Percentiles rank a stretch among this genome's conserved stretches.
Conservation (phyloP, 108 stramenopile species). For the Pseudonitzschia multiseries region DNA sequence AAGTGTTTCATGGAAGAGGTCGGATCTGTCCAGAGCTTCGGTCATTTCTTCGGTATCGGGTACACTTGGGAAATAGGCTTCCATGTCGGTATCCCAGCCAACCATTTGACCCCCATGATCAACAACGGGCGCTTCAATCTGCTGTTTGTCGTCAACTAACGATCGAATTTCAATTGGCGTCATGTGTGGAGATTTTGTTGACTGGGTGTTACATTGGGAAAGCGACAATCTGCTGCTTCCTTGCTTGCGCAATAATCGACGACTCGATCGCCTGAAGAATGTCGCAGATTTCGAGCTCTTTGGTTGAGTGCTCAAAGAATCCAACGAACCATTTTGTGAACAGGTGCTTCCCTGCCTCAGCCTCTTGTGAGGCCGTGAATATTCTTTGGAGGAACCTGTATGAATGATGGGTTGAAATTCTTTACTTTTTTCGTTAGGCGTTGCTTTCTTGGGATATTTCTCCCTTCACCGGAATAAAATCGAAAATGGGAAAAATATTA, state of each 20-base stretch:
- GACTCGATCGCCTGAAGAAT: slow-evolving; percentile 3
- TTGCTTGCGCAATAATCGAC: slow-evolving; percentile 8
- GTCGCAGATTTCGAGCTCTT: slow-evolving; percentile 1
- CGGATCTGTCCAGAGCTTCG: slow-evolving; percentile 21
- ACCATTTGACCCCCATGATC: slow-evolving; percentile 18
- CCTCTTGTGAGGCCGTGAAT: neutral
- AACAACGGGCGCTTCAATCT: neutral
- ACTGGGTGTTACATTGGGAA: neutral
- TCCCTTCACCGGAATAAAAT: slow-evolving; percentile 9
- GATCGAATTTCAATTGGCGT: slow-evolving; percentile 13
- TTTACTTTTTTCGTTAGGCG: neutral
- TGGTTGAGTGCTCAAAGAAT: slow-evolving; percentile 6
- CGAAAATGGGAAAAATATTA: slow-evolving; percentile 6
- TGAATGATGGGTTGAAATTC: neutral
- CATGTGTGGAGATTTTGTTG: slow-evolving; percentile 2
- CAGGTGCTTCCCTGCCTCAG: neutral
- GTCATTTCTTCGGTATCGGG: slow-evolving; percentile 37
- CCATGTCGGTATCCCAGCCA: slow-evolving; percentile 23
- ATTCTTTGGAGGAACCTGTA: neutral
- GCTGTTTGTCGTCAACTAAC: slow-evolving; percentile 4
- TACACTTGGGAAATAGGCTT: slow-evolving; percentile 21
- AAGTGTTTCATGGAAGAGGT: slow-evolving; percentile 25
- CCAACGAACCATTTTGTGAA: slow-evolving; percentile 1
- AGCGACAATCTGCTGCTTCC: neutral
- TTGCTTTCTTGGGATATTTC: neutral